Percentiles rank a stretch among this genome's conserved stretches.
Conservation (phyloP, 2,329 filamentous ascomycete species). For the Coniochaeta pulveracea region DNA sequence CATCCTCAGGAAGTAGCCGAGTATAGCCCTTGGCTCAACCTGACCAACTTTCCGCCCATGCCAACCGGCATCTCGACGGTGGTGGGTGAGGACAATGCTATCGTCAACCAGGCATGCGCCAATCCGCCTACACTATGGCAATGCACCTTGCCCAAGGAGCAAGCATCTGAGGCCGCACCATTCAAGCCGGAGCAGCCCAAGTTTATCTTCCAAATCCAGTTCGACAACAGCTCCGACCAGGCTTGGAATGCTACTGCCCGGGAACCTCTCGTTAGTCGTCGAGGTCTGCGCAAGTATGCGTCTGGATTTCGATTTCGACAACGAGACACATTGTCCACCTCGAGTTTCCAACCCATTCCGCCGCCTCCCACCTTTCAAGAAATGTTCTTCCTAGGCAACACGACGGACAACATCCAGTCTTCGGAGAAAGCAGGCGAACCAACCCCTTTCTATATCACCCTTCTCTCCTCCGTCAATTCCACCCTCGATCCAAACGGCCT, state of each 20-base stretch:
- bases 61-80: constrained; percentile 75
- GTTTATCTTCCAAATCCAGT: constrained; percentile 69
- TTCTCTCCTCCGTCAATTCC: constrained; percentile 38
- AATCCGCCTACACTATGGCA: constrained; percentile 70
- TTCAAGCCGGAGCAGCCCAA: constrained; percentile 61
- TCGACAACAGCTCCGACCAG: constrained; percentile 47
- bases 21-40: constrained; percentile 62
- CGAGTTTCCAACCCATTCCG: constrained; percentile 38
- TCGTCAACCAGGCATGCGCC: constrained; percentile 58
- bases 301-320: constrained; percentile 1
- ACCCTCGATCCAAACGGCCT: constrained; percentile 16
- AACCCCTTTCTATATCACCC: constrained; percentile 79
- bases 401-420: constrained; percentile 61
- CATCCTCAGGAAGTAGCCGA: constrained; percentile 17
- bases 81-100: constrained; percentile 56
- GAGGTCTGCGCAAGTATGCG: background rate
- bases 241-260: constrained; percentile 36
- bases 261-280: constrained; percentile 14
- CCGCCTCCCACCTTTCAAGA: constrained; percentile 53
- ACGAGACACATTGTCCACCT: constrained; percentile 7
- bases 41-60: constrained; percentile 78
- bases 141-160: constrained; percentile 70
- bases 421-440: constrained; percentile 68
- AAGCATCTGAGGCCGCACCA: constrained; percentile 52
- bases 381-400: constrained; percentile 72